A percentile compares a stretch with the other conserved stretches of the same genome.
Conservation (phyloP, 2,329 filamentous ascomycete species). For the Ascochyta koolunga region DNA sequence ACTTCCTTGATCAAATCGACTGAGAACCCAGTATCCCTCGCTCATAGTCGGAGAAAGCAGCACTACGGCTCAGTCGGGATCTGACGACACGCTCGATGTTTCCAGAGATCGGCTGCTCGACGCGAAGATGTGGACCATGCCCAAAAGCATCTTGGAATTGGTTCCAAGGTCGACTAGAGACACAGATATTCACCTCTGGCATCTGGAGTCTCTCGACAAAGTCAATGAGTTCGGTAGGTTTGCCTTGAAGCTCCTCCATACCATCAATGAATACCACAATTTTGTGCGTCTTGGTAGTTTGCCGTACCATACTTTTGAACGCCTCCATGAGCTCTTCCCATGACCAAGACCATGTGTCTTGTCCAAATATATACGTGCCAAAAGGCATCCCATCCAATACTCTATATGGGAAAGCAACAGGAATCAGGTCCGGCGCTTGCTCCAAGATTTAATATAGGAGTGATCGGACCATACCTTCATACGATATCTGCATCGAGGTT, state of each 20-base stretch:
- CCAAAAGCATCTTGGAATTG: conserved; percentile 33
- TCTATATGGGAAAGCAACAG: background rate
- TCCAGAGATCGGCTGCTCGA: background rate
- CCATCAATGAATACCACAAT: conserved; percentile 13
- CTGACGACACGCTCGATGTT: conserved; percentile 23
- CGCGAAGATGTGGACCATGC: conserved; percentile 17
- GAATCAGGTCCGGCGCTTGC: background rate
- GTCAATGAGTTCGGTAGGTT: background rate
- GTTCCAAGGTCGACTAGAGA: conserved; percentile 32
- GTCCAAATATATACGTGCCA: background rate
- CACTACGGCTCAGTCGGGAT: background rate
- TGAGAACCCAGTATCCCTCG: too few species aligned
- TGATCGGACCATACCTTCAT: conserved; percentile 15
- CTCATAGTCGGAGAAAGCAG: too few species aligned
- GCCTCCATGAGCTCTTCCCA: conserved; percentile 2
- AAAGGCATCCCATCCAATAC: background rate
- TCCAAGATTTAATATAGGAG: conserved; percentile 7
- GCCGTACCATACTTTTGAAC: too few species aligned
- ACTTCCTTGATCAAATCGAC: conserved; percentile 11
- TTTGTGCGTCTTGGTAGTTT: background rate
- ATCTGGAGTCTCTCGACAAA: background rate
- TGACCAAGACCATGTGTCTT: background rate
- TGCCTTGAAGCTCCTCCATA: conserved; percentile 12
- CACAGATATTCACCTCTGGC: conserved; percentile 28
- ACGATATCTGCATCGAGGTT: conserved; percentile 7